phyloP scores from a whole-genome alignment of 2,329 filamentous ascomycete species.

The Cladosporium sp. region DNA sequence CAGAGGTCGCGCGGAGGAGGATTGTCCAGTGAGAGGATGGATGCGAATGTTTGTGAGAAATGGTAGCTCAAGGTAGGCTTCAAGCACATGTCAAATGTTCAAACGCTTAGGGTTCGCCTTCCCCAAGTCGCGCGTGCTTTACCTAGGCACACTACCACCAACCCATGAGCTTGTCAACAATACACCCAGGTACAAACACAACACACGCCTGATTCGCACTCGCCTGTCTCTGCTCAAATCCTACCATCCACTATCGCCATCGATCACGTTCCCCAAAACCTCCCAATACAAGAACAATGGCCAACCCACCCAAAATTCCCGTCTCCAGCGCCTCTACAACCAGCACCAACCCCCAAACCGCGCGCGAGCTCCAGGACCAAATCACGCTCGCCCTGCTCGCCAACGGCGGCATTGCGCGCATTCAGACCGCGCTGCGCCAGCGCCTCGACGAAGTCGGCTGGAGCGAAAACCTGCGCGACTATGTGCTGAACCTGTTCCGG shows the following conservation, averaged over 20 bases:
- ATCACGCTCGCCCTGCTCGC: conserved; percentile 50
- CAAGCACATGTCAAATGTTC: neutral
- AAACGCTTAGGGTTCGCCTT: neutral
- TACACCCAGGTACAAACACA: neutral
- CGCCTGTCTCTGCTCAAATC: neutral
- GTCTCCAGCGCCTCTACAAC: conserved; percentile 46
- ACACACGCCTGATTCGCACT: too few relatives aligned
- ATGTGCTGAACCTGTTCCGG: conserved; percentile 58
- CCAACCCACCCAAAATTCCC: conserved; percentile 32
- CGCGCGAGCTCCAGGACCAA: conserved; percentile 38
- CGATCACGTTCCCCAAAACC: neutral
- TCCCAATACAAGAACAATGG: conserved; percentile 8
- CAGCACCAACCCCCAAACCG: conserved; percentile 30
- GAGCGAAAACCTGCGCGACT: conserved; percentile 56
- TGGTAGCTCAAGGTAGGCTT: neutral
- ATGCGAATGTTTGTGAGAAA: neutral
- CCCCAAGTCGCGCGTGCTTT: neutral
- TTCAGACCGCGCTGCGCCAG: conserved; percentile 56
- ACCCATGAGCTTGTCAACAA: neutral
- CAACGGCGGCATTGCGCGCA: conserved; percentile 53
- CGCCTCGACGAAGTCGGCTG: conserved; percentile 59
- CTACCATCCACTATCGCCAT: neutral
- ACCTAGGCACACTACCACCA: neutral
- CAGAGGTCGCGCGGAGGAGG: neutral
- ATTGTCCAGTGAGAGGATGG: neutral